Evolutionary conservation across 2,329 filamentous ascomycete species (phyloP).

Genomic region (Colletotrichum coccodes): DNA sequence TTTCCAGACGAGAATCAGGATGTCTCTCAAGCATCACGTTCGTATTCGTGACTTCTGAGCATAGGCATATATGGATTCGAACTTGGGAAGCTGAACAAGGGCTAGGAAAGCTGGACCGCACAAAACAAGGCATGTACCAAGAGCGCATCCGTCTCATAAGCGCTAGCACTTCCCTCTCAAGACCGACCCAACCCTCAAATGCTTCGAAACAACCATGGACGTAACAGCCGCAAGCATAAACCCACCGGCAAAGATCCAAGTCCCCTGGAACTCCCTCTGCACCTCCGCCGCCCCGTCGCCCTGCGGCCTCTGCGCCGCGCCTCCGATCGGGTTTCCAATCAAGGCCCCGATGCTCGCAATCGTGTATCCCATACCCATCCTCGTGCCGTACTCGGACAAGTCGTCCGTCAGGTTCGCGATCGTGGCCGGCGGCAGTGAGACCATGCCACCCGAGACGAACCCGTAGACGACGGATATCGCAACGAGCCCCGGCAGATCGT

Average conservation of each 20-base stretch:
- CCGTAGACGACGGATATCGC: slow-evolving; percentile 27
- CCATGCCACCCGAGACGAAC: slow-evolving; percentile 32
- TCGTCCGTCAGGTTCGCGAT: slow-evolving; percentile 31
- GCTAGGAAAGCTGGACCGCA: not conserved
- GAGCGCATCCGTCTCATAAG: too few relatives aligned
- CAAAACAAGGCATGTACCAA: not conserved
- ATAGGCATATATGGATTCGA: too few relatives aligned
- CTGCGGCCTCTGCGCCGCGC: slow-evolving; percentile 12
- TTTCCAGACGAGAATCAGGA: too few relatives aligned
- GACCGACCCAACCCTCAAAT: slow-evolving; percentile 10
- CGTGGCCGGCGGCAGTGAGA: slow-evolving; percentile 29
- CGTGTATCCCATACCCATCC: slow-evolving; percentile 33
- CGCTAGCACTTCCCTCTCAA: slow-evolving; percentile 11
- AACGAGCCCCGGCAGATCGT: slow-evolving; percentile 24
- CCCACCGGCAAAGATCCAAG: slow-evolving; percentile 20
- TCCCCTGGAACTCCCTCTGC: slow-evolving; percentile 25
- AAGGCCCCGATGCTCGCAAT: slow-evolving; percentile 28
- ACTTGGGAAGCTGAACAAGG: too few relatives aligned
- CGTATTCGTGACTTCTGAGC: too few relatives aligned
- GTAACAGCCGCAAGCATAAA: slow-evolving; percentile 23
- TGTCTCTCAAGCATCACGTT: too few relatives aligned
- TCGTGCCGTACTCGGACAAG: slow-evolving; percentile 23
- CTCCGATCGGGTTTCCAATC: slow-evolving; percentile 32
- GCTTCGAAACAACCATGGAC: slow-evolving; percentile 9
- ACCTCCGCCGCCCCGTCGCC: not conserved